Evolutionary conservation across 2,329 filamentous ascomycete genomes (phyloP).

Genomic region (Sclerotinia subarctica): DNA sequence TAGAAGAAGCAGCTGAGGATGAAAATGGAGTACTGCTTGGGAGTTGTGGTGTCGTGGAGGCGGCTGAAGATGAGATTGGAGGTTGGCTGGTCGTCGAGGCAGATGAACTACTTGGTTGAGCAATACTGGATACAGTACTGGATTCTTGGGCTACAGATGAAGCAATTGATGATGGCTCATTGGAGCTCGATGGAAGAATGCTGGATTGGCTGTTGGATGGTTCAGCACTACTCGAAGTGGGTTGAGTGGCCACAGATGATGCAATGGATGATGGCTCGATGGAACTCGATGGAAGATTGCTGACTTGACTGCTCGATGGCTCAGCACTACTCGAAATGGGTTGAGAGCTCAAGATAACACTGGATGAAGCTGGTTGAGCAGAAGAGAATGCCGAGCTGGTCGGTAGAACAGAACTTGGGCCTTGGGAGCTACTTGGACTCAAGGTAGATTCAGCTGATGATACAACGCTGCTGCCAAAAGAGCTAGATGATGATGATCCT

Average conservation of each 20-base stretch:
- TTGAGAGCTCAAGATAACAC: background rate
- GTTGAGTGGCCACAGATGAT: too few species aligned
- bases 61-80: background rate
- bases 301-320: background rate
- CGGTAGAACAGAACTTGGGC: background rate
- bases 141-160: background rate
- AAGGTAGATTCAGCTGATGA: background rate
- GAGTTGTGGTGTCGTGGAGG: background rate
- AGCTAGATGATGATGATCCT: background rate
- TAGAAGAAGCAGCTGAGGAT: background rate
- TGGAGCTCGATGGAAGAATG: background rate
- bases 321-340: background rate
- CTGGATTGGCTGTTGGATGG: background rate
- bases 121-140: background rate
- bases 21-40: slow-evolving; percentile 8
- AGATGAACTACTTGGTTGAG: background rate
- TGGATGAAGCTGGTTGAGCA: background rate
- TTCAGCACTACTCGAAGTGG: background rate
- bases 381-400: background rate
- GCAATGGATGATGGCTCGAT: too few species aligned
- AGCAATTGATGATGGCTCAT: background rate
- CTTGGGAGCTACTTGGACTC: background rate
- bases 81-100: background rate
- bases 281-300: background rate
- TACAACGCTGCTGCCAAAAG: background rate